A percentile compares a stretch with the other conserved stretches of the same genome.
Conservation (phyloP, 306 rosid species). For the Medicago arabica region DNA sequence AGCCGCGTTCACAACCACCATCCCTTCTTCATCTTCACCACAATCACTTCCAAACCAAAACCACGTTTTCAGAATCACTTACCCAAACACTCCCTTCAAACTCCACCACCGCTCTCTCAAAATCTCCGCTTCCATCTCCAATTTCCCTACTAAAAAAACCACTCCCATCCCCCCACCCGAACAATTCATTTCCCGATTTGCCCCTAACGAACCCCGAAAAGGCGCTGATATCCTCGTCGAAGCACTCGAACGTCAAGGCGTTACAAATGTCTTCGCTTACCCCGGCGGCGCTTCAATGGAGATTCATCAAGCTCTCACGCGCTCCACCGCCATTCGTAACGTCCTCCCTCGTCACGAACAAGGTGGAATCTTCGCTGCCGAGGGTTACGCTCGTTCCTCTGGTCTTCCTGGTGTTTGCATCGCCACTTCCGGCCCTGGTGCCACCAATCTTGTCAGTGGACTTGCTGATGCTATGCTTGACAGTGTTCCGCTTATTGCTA, state of each 20-base stretch:
- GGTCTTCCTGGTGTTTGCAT: constrained; percentile 87
- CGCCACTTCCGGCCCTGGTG: constrained; percentile 95
- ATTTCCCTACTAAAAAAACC: constrained; percentile 20
- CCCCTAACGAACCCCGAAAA: constrained; percentile 65
- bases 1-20: constrained; percentile 32
- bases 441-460: constrained; percentile 87
- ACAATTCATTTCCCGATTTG: constrained; percentile 50
- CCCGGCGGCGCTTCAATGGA: constrained; percentile 91
- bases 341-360: constrained; percentile 88
- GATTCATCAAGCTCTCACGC: constrained; percentile 87
- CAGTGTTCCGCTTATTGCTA: constrained; percentile 74
- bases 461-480: constrained; percentile 84
- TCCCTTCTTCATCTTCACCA: neutral
- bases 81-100: constrained; percentile 20
- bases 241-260: constrained; percentile 88
- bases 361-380: constrained; percentile 79
- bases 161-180: constrained; percentile 2
- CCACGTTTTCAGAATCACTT: constrained; percentile 14
- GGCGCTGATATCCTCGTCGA: constrained; percentile 90
- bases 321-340: constrained; percentile 68
- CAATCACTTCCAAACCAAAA: neutral
- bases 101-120: constrained; percentile 41
- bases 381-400: constrained; percentile 81
- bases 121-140: constrained; percentile 48
- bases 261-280: constrained; percentile 75